These are phyloP conservation scores for Exserohilum rostratum DNA, from an alignment of 2,329 filamentous ascomycete genomes.

Conservation along the genomic window DNA sequence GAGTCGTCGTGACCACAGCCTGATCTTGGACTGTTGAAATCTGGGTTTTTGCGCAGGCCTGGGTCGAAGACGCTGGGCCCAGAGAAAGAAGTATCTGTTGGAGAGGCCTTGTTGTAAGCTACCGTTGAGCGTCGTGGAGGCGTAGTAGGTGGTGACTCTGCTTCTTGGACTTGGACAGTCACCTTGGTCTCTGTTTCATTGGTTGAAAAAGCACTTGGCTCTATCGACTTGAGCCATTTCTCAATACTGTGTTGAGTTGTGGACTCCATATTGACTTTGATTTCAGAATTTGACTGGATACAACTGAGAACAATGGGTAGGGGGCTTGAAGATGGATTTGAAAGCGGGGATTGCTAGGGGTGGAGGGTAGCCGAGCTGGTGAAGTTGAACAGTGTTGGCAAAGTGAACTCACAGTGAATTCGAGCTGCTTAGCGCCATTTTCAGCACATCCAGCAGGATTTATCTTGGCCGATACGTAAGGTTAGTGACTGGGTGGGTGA, in stretches of 20 bases:
- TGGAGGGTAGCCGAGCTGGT: too few relatives aligned
- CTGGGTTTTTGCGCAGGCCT: neutral
- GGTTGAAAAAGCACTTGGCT: neutral
- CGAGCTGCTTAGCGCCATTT: too few relatives aligned
- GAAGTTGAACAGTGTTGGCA: too few relatives aligned
- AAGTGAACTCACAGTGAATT: too few relatives aligned
- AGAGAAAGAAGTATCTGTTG: conserved; percentile 35
- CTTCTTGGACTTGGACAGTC: neutral
- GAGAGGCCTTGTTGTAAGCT: conserved; percentile 21
- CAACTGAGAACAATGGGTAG: too few relatives aligned
- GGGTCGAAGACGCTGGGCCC: conserved; percentile 29
- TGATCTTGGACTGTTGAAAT: neutral
- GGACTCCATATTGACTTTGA: neutral
- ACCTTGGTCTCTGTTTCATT: neutral
- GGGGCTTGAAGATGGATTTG: too few relatives aligned
- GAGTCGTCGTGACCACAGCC: conserved; percentile 1
- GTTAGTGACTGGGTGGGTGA: too few relatives aligned
- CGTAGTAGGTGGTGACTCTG: neutral
- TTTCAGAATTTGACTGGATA: too few relatives aligned
- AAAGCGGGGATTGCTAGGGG: too few relatives aligned
- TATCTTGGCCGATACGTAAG: too few relatives aligned
- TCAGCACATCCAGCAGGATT: too few relatives aligned
- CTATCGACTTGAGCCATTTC: neutral
- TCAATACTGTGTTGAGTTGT: neutral
- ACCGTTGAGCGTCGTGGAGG: neutral